Evolutionary conservation across 208 protist species (phyloP), one percentile per base, ranked within the genome.

Genomic region (Novymonas esmeraldas): DNA sequence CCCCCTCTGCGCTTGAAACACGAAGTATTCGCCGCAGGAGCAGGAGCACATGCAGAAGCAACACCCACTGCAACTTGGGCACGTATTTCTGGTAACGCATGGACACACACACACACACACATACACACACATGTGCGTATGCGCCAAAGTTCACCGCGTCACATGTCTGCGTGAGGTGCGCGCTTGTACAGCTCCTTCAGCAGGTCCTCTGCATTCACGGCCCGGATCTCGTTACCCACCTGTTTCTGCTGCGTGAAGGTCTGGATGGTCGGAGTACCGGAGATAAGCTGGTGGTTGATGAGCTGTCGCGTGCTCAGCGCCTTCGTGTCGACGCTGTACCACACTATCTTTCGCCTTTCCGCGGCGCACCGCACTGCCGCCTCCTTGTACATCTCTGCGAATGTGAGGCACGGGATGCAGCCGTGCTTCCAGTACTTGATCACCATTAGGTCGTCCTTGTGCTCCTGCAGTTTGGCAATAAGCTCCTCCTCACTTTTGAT

Each of bases 361-460:
- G 63, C 72, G 28, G 73, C 71, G 59, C 84, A 90, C 57, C 64
- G 51, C 79, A 85, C 76, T 11, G 85, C 64, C 28, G 79, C 88
- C 50, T 81, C 77, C 73, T 97, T 97, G 76, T 94, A 95, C 93
- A 96, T 97, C 70, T 97, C 92, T 2, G 93, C 89, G 26, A 95
- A 85, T 2, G 89, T 83, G 20, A 96, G 62, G 72, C 93, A 97
- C 14, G 93, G 93, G 67, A 97, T 90, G 72, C 93, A 97, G 38
- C 90, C 84, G 54, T 95, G 87, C 70, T 97, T 97, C 92, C 93
- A 97, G 62, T 82, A 97, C 64, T 97, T 97, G 59, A 97, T 82
- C 41, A 97, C 90, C 76, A 97, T 79, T 26, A 97, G 62, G 57
- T 97, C 90, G 65, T 95, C 62, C 59, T 87, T 84, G 78, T 97